phyloP scores from a whole-genome alignment of 352 stramenopile genomes.

The Globisporangium yorkense region DNA sequence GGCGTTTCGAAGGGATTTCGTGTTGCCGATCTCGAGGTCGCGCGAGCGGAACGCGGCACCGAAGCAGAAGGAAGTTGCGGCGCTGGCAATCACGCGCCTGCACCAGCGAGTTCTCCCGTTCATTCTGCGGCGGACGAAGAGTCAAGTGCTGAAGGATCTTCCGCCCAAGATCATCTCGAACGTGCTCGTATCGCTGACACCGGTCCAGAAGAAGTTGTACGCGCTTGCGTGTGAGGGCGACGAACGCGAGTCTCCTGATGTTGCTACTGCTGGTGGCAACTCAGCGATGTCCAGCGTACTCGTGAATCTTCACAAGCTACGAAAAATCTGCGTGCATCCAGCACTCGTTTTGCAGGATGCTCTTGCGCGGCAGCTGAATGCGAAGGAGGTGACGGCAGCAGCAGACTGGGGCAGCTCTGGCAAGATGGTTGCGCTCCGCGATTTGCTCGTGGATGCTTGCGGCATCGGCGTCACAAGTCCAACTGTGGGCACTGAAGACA shows the following conservation, averaged over 20 bases:
- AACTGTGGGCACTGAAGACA: constrained; percentile 1
- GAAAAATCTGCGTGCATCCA: constrained; percentile 95
- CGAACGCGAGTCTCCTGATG: neutral
- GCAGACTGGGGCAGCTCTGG: constrained; percentile 79
- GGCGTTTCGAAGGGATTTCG: constrained; percentile 54
- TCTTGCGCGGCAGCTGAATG: constrained; percentile 16
- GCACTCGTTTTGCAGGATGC: constrained; percentile 55
- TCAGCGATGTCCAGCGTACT: constrained; percentile 28
- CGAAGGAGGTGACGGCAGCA: constrained; percentile 23
- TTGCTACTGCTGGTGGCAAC: too few species aligned
- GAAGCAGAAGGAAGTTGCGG: constrained; percentile 71
- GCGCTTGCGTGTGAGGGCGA: constrained; percentile 12
- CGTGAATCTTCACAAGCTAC: constrained; percentile 68
- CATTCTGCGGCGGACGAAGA: constrained; percentile 95
- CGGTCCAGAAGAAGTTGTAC: constrained; percentile 88
- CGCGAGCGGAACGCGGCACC: constrained; percentile 52
- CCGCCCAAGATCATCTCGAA: constrained; percentile 97
- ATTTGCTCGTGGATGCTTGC: constrained; percentile 69
- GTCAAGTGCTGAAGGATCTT: constrained; percentile 93
- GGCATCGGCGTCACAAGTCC: constrained; percentile 19
- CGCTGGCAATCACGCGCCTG: constrained; percentile 88
- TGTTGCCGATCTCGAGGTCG: constrained; percentile 54
- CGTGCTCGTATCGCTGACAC: constrained; percentile 85
- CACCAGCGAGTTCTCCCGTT: constrained; percentile 97
- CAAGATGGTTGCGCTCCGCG: constrained; percentile 86